Base-by-base conservation (phyloP, 441 rosid species). In the Pelargonium cotyledonis region DNA sequence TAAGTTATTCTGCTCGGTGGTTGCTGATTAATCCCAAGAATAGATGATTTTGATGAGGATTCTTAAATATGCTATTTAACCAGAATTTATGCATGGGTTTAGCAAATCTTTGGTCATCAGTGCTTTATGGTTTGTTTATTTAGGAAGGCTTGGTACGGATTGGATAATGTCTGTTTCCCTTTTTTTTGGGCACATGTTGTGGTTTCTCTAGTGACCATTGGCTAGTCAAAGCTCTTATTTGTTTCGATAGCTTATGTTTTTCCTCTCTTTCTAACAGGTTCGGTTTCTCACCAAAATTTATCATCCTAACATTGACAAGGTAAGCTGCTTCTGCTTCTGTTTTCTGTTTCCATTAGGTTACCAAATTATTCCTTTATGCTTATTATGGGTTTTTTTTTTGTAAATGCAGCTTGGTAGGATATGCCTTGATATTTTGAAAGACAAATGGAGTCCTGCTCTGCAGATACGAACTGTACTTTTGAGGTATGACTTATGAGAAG, bases 391-490 rank as follows among this genome's bases (percentile, higher is more conserved):
- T 70, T 65, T 61, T 43, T 68, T n/a, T n/a, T n/a, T n/a, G n/a
- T n/a, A n/a, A 6, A 70, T 76, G 73, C 76, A 95, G 99, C 97
- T 95, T 76, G 99, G 99, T 81, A 84, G 99, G 77, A 92, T 92
- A 65, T 92, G 98, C 84, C 96, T 92, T 41, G 99, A 95, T 83
- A 95, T 95, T 75, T 83, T 95, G 88, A 95, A 95, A 78, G 99
- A 95, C 81, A 95, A 95, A 71, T 95, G 99, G 99, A 95, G 99
- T 76, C 99, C 99, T 55, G 99, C 99, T 62, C 93, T 95, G 29
- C 99, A 95, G 80, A 95, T 95, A 67, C 79, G 99, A 60, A 95
- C 99, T 61, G 99, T 95, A 46, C 96, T 95, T 81, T 79, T 95
- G 85, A 95, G 99, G 99, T n/a, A n/a, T n/a, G n/a, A n/a, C n/a